Base-by-base conservation (phyloP, 1,139 yeast species). In the Groenewaldozyma auringiensis region DNA sequence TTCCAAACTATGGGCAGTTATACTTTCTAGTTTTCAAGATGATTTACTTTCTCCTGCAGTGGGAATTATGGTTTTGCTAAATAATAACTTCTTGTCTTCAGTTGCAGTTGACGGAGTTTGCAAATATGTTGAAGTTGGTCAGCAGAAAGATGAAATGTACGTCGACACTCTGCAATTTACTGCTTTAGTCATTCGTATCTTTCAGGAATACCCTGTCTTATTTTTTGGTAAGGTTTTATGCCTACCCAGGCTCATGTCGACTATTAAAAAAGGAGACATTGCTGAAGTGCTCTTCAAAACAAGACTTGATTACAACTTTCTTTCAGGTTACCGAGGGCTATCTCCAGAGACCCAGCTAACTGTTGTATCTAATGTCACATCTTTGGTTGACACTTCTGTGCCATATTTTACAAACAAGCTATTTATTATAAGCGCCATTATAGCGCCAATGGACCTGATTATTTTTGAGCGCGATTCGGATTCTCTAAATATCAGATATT, bases 401-500 rank as follows among this genome's bases (percentile, higher is more conserved):
- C 13, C 36, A 17, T 6, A 17, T 33, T 33, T 11, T 11, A 17
- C 38, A 4, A 35, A 35, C 38, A 20, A 35, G 38, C 25, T 35
- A 18, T 35, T 18, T 35, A 35, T 35, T 35, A n/a, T n/a, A 4
- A 21, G 38, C 6, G 38, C 38, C 14, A 9, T 40, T 4, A 20
- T 40, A 16, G 39, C 37, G 8, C 37, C 42, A 2, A 21, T 43
- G 40, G 36, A 36, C 3, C 32, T 43, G 13, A 33, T 36, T 18
- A 25, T 43, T 32, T 31, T 18, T 18, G 33, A 44, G 16, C 35
- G 29, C 2, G 22, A 20, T 8, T 21, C n/a, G 4, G 27, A 17
- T 25, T 8, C 29, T 25, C 29, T 22, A 21, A 4, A 13, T 33
- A 25, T 18, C 27, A 3, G 41, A 21, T 22, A 25, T 11, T 25